Evolutionary conservation across 495 filamentous ascomycete genomes (phyloP).

Genomic region (Penicillium longicatenatum): DNA sequence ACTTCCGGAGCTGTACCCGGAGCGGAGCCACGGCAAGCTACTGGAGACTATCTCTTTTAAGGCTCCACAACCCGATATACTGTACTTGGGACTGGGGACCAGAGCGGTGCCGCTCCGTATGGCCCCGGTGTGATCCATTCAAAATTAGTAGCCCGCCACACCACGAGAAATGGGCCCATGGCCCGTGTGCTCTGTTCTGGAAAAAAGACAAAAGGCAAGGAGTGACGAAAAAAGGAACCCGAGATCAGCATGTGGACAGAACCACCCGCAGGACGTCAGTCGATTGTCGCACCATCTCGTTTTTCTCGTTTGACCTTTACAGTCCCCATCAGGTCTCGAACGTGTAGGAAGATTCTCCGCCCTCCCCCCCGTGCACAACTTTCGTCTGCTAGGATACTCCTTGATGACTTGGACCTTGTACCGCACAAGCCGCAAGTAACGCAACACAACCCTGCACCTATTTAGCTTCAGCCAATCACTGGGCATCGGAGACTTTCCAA

Average conservation of each 20-base stretch:
- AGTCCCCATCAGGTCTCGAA: constrained; percentile 7
- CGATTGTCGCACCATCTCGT: constrained; percentile 27
- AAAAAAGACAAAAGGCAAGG: not conserved
- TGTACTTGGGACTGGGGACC: constrained; percentile 5
- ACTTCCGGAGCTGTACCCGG: constrained; percentile 2
- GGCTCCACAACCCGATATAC: constrained; percentile 11
- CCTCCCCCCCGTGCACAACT: not conserved
- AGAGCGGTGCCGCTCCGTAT: constrained; percentile 4
- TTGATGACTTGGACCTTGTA: constrained; percentile 1
- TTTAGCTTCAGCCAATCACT: not conserved
- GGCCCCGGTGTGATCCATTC: not conserved
- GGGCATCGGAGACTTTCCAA: constrained; percentile 1
- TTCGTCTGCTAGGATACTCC: constrained; percentile 2
- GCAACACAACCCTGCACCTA: constrained; percentile 4
- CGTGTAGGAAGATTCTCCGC: constrained; percentile 3
- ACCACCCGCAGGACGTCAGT: constrained; percentile 13
- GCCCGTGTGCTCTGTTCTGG: constrained; percentile 5
- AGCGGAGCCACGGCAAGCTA: constrained; percentile 5
- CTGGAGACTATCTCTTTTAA: constrained; percentile 8
- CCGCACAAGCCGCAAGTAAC: constrained; percentile 10
- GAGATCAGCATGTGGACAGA: constrained; percentile 18
- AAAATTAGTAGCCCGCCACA: constrained; percentile 1
- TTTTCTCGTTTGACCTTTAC: constrained; percentile 5
- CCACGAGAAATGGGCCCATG: constrained; percentile 14
- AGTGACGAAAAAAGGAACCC: constrained; percentile 1